These are phyloP conservation scores for Penicillium manginii DNA, from an alignment of 495 filamentous ascomycete species.

Conservation along the genomic window DNA sequence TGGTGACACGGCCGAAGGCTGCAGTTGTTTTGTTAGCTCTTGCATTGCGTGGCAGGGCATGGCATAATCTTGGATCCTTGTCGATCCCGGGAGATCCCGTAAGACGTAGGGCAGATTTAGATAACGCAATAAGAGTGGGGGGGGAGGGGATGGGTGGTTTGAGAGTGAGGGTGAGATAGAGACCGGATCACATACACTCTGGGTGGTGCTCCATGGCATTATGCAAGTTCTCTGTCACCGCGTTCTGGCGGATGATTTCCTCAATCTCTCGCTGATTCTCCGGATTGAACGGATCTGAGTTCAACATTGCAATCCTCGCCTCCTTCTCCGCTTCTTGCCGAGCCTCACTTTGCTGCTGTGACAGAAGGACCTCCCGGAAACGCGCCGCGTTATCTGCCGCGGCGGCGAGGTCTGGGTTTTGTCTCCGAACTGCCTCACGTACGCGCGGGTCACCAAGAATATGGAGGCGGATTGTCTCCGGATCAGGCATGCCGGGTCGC, in stretches of 20 bases:
- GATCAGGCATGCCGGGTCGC: constrained; percentile 58
- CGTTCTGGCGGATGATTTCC: constrained; percentile 93
- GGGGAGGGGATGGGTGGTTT: not conserved
- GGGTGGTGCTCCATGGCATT: constrained; percentile 96
- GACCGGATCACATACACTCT: constrained; percentile 66
- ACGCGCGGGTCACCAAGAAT: constrained; percentile 78
- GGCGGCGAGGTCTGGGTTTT: constrained; percentile 74
- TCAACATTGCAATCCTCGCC: constrained; percentile 77
- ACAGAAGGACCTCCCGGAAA: constrained; percentile 70
- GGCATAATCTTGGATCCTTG: not conserved
- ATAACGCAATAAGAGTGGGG: not conserved
- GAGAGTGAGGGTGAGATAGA: not conserved
- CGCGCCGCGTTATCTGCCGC: constrained; percentile 76
- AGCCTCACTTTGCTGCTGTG: constrained; percentile 67
- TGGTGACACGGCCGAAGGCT: constrained; percentile 92
- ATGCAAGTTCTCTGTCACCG: constrained; percentile 91
- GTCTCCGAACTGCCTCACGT: constrained; percentile 66
- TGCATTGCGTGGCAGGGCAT: not conserved
- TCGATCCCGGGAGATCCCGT: not conserved
- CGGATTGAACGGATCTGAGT: constrained; percentile 88
- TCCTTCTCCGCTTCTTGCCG: constrained; percentile 74
- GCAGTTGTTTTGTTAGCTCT: constrained; percentile 23
- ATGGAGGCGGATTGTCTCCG: constrained; percentile 82
- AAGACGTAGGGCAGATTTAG: not conserved
- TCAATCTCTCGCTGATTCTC: constrained; percentile 93